phyloP scores from a whole-genome alignment of 2,329 filamentous ascomycete species.

The Emmonsiellopsis sp. region DNA sequence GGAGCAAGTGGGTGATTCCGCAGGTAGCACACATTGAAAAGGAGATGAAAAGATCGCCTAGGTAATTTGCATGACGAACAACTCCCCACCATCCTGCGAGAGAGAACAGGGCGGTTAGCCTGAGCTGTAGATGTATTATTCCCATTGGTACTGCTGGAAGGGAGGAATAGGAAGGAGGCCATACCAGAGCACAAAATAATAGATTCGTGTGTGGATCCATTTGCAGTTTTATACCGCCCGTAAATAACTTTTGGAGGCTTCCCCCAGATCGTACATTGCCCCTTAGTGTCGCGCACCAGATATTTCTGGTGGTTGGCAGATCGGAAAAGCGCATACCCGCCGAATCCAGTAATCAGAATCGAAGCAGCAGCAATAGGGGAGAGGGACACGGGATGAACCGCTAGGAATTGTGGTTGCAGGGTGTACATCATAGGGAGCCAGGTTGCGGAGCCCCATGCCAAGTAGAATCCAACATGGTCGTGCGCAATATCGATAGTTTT shows the following conservation, averaged over 20 bases:
- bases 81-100: conserved; percentile 33
- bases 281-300: conserved; percentile 29
- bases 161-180: background rate
- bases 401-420: conserved; percentile 41
- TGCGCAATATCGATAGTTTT: conserved; percentile 36
- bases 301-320: conserved; percentile 41
- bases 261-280: conserved; percentile 38
- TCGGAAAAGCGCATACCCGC: conserved; percentile 39
- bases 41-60: conserved; percentile 32
- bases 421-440: conserved; percentile 42
- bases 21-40: conserved; percentile 37
- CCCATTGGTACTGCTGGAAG: no score
- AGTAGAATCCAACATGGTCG: conserved; percentile 37
- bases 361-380: conserved; percentile 16
- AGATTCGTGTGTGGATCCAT: conserved; percentile 33
- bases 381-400: conserved; percentile 30
- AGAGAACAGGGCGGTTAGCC: background rate
- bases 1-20: conserved; percentile 29
- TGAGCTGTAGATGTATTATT: background rate
- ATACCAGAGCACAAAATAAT: conserved; percentile 29
- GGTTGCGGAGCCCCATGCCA: conserved; percentile 38
- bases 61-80: conserved; percentile 34
- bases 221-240: conserved; percentile 33
- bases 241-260: conserved; percentile 30
- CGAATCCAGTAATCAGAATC: conserved; percentile 23